Evolutionary conservation across 495 filamentous ascomycete genomes (phyloP), one percentile per base, ranked within the genome.

Genomic region (Penicillium psychrofluorescens): DNA sequence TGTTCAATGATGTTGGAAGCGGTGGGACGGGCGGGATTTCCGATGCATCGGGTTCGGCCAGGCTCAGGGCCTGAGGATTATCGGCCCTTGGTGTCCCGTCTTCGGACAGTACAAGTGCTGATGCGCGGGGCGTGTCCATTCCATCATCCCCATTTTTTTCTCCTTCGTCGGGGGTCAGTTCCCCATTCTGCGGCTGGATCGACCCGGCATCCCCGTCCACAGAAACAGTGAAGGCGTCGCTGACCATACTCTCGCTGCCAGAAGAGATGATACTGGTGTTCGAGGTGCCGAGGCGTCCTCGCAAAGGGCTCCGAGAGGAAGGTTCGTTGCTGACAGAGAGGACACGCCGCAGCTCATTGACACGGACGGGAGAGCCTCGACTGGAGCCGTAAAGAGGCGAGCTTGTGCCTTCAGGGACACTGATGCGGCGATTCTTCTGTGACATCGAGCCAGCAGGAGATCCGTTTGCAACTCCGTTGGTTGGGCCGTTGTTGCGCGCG

Each of bases 321-420:
- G 55, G 53, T 8, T 67, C 66, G 46, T 60, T 64, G 48, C 53
- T 62, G 22, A 68, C 80, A 3, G 79, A 80, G 11, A 87, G 74
- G 15, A 83, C 84, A 38, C 80, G 78, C 60, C 90, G 90, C 46
- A 95, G 71, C 53, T 95, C 88, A 44, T 90, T 88, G n/a, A 95
- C 82, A 31, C 85, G 83, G n/a, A 89, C 79, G 9, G 88, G 79
- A 12, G 78, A 82, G 27, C 76, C 81, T 45, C 79, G 63, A 55
- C 68, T 79, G 28, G 81, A 81, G 38, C 72, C 72, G 48, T 71
- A 76, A 28, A 68, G 64, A 12, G 71, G 71, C 12, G 74, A 68
- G 27, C 67, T 70, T 0, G 83, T 80, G 3, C 55, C 61, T 16
- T 75, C 73, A 12, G 67, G 68, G 29, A 63, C 48, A 41, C 67